phyloP scores from a whole-genome alignment of 805 yeast genomes.

The Zygosaccharomyces lentus region DNA sequence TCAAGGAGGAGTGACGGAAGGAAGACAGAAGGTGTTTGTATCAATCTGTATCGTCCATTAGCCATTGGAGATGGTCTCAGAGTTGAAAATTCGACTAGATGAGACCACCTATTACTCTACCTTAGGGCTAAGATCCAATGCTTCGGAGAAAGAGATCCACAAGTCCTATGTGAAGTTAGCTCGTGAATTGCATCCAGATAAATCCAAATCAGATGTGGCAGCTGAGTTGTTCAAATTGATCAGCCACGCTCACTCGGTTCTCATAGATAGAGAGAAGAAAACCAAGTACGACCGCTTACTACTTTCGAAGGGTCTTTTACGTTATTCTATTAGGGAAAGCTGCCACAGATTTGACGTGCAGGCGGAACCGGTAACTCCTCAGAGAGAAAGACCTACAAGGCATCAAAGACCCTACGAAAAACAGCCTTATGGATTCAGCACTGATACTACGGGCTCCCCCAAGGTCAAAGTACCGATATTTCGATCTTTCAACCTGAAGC shows the following conservation, averaged over 20 bases:
- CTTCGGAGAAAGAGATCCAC: conserved; percentile 44
- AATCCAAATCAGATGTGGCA: conserved; percentile 46
- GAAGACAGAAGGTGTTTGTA: neutral
- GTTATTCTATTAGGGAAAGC: conserved; percentile 13
- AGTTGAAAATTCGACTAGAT: conserved; percentile 22
- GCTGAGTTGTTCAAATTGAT: conserved; percentile 33
- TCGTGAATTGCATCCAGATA: conserved; percentile 73
- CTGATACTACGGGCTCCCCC: conserved; percentile 3
- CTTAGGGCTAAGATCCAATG: conserved; percentile 26
- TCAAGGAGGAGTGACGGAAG: neutral
- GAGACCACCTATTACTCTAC: conserved; percentile 31
- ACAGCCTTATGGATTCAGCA: conserved; percentile 36
- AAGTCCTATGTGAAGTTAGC: conserved; percentile 78
- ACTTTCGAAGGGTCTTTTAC: conserved; percentile 17
- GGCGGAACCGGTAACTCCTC: neutral
- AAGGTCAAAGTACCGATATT: conserved; percentile 19
- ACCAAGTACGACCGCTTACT: conserved; percentile 22
- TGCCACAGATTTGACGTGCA: conserved; percentile 2
- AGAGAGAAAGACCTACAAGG: conserved; percentile 6
- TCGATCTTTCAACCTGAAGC: conserved; percentile 29
- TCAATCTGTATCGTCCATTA: neutral
- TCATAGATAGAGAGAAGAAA: conserved; percentile 25
- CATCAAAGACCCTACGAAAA: conserved; percentile 30
- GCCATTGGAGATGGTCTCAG: conserved; percentile 6
- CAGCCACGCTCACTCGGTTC: conserved; percentile 31